A percentile compares a stretch with the other conserved stretches of the same genome.
These are phyloP conservation scores for Mortierella sp. DNA, from an alignment of 371 early-diverging fungal species.

Conservation along the genomic window DNA sequence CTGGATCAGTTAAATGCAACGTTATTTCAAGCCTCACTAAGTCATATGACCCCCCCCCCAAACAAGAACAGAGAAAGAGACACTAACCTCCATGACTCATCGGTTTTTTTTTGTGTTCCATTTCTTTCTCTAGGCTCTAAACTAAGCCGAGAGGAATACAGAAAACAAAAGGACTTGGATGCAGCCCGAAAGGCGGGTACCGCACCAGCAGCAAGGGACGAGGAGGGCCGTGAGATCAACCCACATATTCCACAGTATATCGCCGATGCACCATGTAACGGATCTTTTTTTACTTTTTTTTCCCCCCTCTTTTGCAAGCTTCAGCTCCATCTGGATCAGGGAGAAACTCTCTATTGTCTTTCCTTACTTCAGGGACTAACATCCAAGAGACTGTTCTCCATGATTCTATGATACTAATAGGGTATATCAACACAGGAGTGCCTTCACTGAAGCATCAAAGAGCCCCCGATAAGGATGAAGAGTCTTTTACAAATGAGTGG, in stretches of 20 bases:
- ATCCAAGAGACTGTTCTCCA: not conserved
- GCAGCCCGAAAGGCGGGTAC: constrained; percentile 93
- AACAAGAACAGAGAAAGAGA: not conserved
- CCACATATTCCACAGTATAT: constrained; percentile 99
- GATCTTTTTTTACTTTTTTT: not conserved
- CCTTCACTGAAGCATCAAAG: constrained; percentile 93
- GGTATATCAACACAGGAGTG: constrained; percentile 92
- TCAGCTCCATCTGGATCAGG: too few species aligned
- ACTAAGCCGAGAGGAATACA: constrained; percentile 88
- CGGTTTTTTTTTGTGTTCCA: not conserved
- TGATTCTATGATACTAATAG: constrained; percentile 22
- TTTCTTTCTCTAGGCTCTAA: constrained; percentile 55
- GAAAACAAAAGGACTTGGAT: constrained; percentile 87
- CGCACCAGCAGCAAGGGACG: constrained; percentile 90
- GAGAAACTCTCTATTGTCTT: too few species aligned
- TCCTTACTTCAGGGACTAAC: too few species aligned
- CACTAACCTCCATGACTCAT: constrained; percentile 4
- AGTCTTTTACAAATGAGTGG: constrained; percentile 73
- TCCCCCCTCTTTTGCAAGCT: not conserved
- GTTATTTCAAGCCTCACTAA: not conserved
- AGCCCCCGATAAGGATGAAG: constrained; percentile 52
- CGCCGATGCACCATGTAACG: constrained; percentile 90
- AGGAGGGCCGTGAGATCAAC: constrained; percentile 95
- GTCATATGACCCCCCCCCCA: not conserved
- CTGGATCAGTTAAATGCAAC: too few species aligned